A percentile compares a stretch with the other conserved stretches of the same genome.
Conservation (phyloP, 495 filamentous ascomycete species). For the Umbilicaria muhlenbergii region DNA sequence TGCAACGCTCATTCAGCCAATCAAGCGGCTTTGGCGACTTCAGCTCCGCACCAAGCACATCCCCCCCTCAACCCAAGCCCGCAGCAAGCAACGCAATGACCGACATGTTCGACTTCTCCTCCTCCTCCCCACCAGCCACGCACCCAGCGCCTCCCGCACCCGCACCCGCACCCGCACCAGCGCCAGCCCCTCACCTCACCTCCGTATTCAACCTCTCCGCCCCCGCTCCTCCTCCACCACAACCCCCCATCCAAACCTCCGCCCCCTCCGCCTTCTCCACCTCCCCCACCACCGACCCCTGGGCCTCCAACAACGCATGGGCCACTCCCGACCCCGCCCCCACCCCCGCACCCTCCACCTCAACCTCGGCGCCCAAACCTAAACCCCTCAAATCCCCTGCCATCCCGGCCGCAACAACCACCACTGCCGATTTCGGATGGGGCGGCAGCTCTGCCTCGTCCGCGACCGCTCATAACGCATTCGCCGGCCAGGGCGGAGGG, state of each 20-base stretch:
- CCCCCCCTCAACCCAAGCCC: conserved; percentile 27
- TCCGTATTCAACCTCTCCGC: conserved; percentile 75
- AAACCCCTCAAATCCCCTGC: conserved; percentile 9
- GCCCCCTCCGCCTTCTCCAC: conserved; percentile 23
- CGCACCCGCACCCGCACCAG: conserved; percentile 19
- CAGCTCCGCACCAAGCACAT: conserved; percentile 27
- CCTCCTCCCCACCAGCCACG: conserved; percentile 33
- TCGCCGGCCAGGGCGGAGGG: conserved; percentile 2
- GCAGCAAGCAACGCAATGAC: conserved; percentile 29
- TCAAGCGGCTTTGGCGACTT: conserved; percentile 38
- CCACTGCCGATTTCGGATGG: conserved; percentile 40
- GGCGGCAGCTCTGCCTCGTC: conserved; percentile 22
- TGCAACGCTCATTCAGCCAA: conserved; percentile 23
- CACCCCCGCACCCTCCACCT: conserved; percentile 25
- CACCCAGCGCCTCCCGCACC: conserved; percentile 28
- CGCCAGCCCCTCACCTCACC: conserved; percentile 23
- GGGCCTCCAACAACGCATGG: conserved; percentile 26
- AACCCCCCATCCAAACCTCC: conserved; percentile 21
- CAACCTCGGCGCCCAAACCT: conserved; percentile 10
- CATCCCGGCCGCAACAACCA: conserved; percentile 19
- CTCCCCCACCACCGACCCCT: conserved; percentile 11
- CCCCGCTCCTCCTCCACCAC: conserved; percentile 22
- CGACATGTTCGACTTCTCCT: conserved; percentile 73
- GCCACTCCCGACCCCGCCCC: conserved; percentile 30
- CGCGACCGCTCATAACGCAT: conserved; percentile 4